A percentile compares a stretch with the other conserved stretches of the same genome.
These are phyloP conservation scores for Gentiana dahurica DNA, from an alignment of 257 asterid species.

Conservation along the genomic window DNA sequence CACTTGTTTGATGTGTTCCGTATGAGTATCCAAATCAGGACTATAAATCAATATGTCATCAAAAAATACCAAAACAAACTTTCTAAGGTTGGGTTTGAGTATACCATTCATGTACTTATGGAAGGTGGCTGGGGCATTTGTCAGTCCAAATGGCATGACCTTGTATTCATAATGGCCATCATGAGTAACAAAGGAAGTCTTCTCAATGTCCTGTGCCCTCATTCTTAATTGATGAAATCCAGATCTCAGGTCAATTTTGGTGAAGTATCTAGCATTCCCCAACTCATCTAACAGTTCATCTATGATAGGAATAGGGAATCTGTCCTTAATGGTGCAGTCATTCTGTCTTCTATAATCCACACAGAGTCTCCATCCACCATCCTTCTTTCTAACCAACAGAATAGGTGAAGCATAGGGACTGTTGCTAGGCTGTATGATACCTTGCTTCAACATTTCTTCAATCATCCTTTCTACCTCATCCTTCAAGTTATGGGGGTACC, in stretches of 20 bases:
- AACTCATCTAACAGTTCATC: constrained; percentile 5
- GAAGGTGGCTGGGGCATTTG: neutral
- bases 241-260: neutral
- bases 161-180: neutral
- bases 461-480: no score
- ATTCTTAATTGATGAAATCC: neutral
- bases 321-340: neutral
- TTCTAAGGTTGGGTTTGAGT: neutral
- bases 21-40: neutral
- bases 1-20: neutral
- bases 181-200: neutral
- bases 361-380: no score
- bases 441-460: no score
- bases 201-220: neutral
- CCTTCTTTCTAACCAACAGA: no score
- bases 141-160: neutral
- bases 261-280: neutral
- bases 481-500: no score
- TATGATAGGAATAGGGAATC: neutral
- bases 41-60: neutral
- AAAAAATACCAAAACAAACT: constrained; percentile 9
- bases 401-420: no score
- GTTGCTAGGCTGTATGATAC: no score
- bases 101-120: neutral
- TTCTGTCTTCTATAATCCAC: neutral